Conservation (phyloP, 768 basidiomycete genomes). For the Boletus tomentosulus region DNA sequence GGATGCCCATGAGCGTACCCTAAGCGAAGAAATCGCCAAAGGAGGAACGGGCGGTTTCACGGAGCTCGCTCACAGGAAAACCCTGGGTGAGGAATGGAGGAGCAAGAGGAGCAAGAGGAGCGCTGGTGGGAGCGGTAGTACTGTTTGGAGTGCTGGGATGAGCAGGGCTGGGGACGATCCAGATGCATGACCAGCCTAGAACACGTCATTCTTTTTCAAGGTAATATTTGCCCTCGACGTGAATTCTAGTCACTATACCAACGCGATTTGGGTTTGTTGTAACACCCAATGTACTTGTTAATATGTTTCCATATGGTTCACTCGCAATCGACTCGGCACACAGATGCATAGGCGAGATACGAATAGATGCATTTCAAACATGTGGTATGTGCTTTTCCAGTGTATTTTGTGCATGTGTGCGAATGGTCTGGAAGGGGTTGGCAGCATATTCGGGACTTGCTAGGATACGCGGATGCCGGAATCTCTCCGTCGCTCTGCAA, state of each 20-base stretch:
- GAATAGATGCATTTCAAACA: not conserved
- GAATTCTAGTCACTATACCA: conserved; percentile 21
- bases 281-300: conserved; percentile 21
- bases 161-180: conserved; percentile 51
- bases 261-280: conserved; percentile 13
- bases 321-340: too few relatives aligned
- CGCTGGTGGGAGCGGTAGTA: conserved; percentile 66
- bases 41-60: conserved; percentile 76
- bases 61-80: conserved; percentile 55
- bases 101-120: conserved; percentile 48
- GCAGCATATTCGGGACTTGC: conserved; percentile 59
- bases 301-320: conserved; percentile 5
- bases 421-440: conserved; percentile 76
- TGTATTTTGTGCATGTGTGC: conserved; percentile 76
- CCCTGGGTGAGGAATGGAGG: conserved; percentile 48
- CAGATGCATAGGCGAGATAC: too few relatives aligned
- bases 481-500: conserved; percentile 57
- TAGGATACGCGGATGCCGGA: conserved; percentile 67
- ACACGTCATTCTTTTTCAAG: conserved; percentile 2
- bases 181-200: conserved; percentile 26
- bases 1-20: conserved; percentile 70
- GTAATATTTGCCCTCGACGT: conserved; percentile 15
- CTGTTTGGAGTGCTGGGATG: conserved; percentile 87
- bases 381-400: conserved; percentile 48
- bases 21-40: conserved; percentile 72